Conservation (phyloP, 2,329 filamentous ascomycete genomes). For the Aureobasidium sp. region DNA sequence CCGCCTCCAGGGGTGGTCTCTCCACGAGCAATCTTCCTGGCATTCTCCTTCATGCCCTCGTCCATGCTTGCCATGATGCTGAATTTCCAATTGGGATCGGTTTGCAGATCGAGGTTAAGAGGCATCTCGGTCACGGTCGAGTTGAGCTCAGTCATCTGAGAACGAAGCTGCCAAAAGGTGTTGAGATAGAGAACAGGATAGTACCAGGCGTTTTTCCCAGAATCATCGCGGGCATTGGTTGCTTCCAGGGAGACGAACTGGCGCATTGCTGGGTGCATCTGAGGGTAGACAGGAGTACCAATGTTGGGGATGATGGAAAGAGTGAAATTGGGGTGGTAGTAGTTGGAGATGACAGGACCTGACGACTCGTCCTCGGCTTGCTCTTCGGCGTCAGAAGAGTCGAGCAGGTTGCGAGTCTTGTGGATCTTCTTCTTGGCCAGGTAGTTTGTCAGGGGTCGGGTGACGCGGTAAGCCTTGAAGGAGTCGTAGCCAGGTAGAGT, state of each 20-base stretch:
- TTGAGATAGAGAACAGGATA: conserved; percentile 85
- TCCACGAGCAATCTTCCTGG: conserved; percentile 68
- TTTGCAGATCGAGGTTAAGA: conserved; percentile 74
- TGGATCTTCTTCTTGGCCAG: conserved; percentile 80
- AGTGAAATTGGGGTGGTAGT: conserved; percentile 93
- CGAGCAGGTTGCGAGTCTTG: conserved; percentile 80
- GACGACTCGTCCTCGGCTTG: conserved; percentile 45
- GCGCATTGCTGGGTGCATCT: conserved; percentile 63
- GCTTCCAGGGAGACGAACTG: conserved; percentile 73
- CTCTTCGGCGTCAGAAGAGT: conserved; percentile 40
- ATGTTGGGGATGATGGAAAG: conserved; percentile 77
- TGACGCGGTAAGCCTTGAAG: conserved; percentile 71
- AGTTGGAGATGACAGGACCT: conserved; percentile 68
- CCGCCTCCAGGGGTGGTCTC: conserved; percentile 64
- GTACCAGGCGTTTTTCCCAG: conserved; percentile 89
- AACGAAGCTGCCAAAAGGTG: conserved; percentile 92
- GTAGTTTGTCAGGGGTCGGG: conserved; percentile 79
- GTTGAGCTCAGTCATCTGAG: conserved; percentile 86
- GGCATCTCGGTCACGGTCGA: conserved; percentile 77
- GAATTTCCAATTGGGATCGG: conserved; percentile 83
- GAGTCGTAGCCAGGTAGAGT: conserved; percentile 62
- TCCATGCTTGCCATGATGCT: conserved; percentile 76
- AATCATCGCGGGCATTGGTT: conserved; percentile 71
- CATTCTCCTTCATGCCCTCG: conserved; percentile 74
- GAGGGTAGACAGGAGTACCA: conserved; percentile 59